Evolutionary conservation across 768 basidiomycete genomes (phyloP).

Genomic region (Lactarius vividus): DNA sequence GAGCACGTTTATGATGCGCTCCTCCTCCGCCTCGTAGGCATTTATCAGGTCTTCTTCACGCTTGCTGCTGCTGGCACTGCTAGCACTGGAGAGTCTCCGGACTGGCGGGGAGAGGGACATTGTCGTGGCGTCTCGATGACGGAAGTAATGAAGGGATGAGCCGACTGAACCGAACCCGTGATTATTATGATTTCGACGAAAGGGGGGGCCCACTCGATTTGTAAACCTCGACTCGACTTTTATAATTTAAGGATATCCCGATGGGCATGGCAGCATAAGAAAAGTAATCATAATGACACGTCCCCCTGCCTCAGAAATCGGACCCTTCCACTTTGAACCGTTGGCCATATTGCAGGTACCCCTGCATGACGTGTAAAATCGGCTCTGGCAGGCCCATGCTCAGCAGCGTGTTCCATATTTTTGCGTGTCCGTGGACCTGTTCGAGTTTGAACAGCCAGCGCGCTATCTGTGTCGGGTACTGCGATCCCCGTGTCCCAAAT

Average conservation of each 20-base stretch:
- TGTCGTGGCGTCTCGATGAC: slow-evolving; percentile 6
- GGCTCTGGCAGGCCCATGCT: slow-evolving; percentile 93
- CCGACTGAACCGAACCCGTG: background rate
- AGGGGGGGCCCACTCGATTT: background rate
- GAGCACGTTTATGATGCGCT: slow-evolving; percentile 79
- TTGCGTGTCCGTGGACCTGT: slow-evolving; percentile 87
- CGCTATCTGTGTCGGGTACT: slow-evolving; percentile 92
- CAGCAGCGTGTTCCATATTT: slow-evolving; percentile 88
- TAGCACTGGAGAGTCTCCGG: slow-evolving; percentile 53
- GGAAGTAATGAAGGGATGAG: background rate
- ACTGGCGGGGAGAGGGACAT: slow-evolving; percentile 55
- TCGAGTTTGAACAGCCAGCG: slow-evolving; percentile 92
- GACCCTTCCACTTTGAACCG: slow-evolving; percentile 85
- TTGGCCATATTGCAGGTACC: slow-evolving; percentile 84
- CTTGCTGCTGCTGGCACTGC: slow-evolving; percentile 43
- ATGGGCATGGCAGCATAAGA: slow-evolving; percentile 6
- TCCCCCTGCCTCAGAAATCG: slow-evolving; percentile 52
- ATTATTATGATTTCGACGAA: background rate
- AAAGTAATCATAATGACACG: background rate
- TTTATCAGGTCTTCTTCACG: slow-evolving; percentile 78
- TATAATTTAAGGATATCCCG: slow-evolving; percentile 20
- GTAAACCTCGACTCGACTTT: slow-evolving; percentile 4
- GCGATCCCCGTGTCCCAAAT: slow-evolving; percentile 22
- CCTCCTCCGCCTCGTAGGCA: slow-evolving; percentile 87
- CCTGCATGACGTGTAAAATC: slow-evolving; percentile 90